A percentile compares a stretch with the other conserved stretches of the same genome.
Evolutionary conservation across 1,284 basidiomycete species (phyloP).

Genomic region (Hortiboletus rubellus): DNA sequence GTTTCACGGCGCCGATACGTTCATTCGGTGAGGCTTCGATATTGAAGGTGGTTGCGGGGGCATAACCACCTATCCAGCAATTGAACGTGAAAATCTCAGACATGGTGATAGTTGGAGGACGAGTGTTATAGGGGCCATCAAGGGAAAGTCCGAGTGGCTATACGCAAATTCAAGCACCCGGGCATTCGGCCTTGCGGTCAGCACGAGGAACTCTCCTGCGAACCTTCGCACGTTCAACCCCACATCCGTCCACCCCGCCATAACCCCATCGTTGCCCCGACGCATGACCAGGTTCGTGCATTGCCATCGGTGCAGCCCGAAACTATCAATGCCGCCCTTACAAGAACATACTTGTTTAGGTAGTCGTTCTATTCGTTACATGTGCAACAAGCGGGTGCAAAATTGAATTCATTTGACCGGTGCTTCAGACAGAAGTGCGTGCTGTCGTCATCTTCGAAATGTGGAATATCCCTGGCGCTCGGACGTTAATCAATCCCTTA

Average conservation of each 20-base stretch:
- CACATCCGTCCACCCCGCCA: constrained; percentile 17
- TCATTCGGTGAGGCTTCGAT: too few relatives aligned
- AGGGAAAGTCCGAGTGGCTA: too few relatives aligned
- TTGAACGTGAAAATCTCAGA: too few relatives aligned
- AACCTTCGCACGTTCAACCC: constrained; percentile 23
- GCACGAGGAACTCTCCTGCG: too few relatives aligned
- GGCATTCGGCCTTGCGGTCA: too few relatives aligned
- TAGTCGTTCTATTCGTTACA: constrained; percentile 73
- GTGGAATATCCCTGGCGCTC: constrained; percentile 77
- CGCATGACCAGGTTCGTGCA: constrained; percentile 44
- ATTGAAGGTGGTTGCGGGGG: too few relatives aligned
- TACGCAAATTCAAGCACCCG: too few relatives aligned
- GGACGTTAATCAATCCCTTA: constrained; percentile 73
- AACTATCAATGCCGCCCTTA: constrained; percentile 27
- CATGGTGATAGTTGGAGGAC: too few relatives aligned
- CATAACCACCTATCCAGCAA: too few relatives aligned
- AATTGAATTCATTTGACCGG: constrained; percentile 12
- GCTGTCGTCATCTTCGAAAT: constrained; percentile 77
- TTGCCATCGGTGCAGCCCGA: constrained; percentile 14
- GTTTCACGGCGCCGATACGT: too few relatives aligned
- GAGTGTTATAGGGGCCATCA: too few relatives aligned
- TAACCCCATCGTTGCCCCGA: constrained; percentile 38
- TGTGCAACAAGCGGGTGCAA: constrained; percentile 33
- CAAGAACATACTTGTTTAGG: constrained; percentile 38
- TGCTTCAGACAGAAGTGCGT: constrained; percentile 68